A percentile compares a stretch with the other conserved stretches of the same genome.
Conservation (phyloP, 2,329 filamentous ascomycete genomes). For the Talaromyces sp. region DNA sequence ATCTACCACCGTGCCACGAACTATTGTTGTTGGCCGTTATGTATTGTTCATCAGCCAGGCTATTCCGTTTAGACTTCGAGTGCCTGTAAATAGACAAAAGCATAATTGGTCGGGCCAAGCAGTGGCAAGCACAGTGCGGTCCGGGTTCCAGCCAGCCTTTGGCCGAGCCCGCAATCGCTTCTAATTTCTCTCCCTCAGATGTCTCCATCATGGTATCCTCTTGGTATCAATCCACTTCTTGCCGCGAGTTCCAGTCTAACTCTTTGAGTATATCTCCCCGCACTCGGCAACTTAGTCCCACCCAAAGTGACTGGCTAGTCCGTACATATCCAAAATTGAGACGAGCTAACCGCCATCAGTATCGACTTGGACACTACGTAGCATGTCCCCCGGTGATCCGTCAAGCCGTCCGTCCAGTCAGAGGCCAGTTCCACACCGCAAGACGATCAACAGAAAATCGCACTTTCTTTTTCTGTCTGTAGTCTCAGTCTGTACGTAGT, state of each 20-base stretch:
- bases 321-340: not conserved
- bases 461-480: not conserved
- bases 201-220: not conserved
- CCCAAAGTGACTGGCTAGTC: not conserved
- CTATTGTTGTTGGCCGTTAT: not conserved
- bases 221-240: not conserved
- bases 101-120: not conserved
- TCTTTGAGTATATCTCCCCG: slow-evolving; percentile 1
- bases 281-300: slow-evolving; percentile 1
- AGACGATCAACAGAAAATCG: slow-evolving; percentile 1
- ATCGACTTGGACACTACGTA: not conserved
- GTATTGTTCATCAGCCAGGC: not conserved
- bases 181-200: not conserved
- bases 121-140: too few relatives aligned
- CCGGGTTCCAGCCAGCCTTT: not conserved
- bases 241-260: not conserved
- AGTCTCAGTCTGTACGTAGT: not conserved
- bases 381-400: not conserved
- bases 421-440: slow-evolving; percentile 10
- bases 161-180: not conserved
- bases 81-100: not conserved
- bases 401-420: not conserved
- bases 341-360: not conserved
- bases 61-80: not conserved
- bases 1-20: not conserved